Conservation (phyloP, 495 filamentous ascomycete genomes). For the Tirmania nivea region DNA sequence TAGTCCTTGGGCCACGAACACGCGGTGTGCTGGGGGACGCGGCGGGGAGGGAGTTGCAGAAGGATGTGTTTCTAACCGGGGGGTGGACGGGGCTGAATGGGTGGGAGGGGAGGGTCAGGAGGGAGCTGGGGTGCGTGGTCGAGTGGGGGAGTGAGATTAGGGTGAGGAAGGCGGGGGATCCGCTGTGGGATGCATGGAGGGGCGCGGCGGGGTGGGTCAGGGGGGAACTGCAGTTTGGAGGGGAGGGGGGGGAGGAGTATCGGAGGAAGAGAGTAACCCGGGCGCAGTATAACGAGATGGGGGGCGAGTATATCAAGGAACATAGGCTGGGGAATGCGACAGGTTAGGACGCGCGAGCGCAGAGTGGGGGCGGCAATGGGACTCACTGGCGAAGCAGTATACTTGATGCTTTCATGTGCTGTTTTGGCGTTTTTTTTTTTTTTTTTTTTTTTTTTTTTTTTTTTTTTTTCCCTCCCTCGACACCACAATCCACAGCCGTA, state of each 20-base stretch:
- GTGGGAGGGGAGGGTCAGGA: conserved; percentile 63
- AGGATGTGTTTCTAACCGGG: conserved; percentile 81
- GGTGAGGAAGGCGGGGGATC: conserved; percentile 48
- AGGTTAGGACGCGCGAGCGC: no score
- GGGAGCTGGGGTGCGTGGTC: conserved; percentile 48
- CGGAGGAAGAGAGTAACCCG: conserved; percentile 34
- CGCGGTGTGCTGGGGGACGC: conserved; percentile 29
- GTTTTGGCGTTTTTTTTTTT: no score
- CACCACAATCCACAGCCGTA: no score
- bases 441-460: no score
- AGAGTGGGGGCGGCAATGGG: no score
- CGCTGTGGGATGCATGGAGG: conserved; percentile 72
- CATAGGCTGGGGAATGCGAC: conserved; percentile 59
- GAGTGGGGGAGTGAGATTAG: conserved; percentile 41
- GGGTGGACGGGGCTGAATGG: conserved; percentile 72
- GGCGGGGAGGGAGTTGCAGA: conserved; percentile 42
- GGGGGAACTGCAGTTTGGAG: conserved; percentile 13
- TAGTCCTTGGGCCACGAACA: conserved; percentile 44
- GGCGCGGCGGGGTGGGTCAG: conserved; percentile 67
- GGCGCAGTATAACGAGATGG: conserved; percentile 68
- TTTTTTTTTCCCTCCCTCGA: no score
- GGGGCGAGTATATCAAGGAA: conserved; percentile 71
- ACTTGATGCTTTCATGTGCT: no score
- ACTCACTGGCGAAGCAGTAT: no score
- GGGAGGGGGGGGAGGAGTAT: conserved; percentile 22